Evolutionary conservation across 179 eudicot species (phyloP), one percentile per base, ranked within the genome.

Genomic region (Nepenthes alata): DNA sequence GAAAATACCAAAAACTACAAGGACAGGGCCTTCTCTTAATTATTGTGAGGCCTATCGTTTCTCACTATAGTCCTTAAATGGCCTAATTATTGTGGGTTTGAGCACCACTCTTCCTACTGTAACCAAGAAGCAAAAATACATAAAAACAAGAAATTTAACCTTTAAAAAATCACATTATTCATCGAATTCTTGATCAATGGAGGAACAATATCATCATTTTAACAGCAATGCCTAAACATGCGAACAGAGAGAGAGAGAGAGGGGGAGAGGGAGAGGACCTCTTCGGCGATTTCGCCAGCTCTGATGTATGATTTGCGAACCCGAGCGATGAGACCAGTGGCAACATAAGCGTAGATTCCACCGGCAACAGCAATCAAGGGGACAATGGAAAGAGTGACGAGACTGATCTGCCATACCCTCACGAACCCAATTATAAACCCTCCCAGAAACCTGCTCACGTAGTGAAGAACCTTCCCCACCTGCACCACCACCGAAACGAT

Each of bases 211-310:
- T 25, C 25, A 25, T 25, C 25, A 25, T 25, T 25, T 25, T 25
- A 25, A 25, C 25, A 25, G 25, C 25, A 25, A 25, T 25, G 25
- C 25, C 25, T 25, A 25, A 25, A 25, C 25, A 25, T 25, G 25
- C 25, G 25, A 25, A 25, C 25, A 0, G 25, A 25, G 25, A 25
- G 25, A 25, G 15, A 58, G 6, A 11, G 36, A 52, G 47, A 48
- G 36, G 54, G 39, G 64, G 58, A 55, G 65, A 36, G 9, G 48
- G 15, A 56, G 6, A 4, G 47, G 1, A 93, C 98, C 95, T 93
- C 98, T 71, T 93, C 87, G 15, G 98, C 96, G 37, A 89, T 85
- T 75, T 87, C 88, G 14, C 98, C 98, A 15, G 98, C 96, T 59
- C 80, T 70, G 53, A 83, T 75, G 9, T 93, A 93, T 3, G 98